Evolutionary conservation across 257 asterid genomes (phyloP).

Genomic region (Cinchona pubescens): DNA sequence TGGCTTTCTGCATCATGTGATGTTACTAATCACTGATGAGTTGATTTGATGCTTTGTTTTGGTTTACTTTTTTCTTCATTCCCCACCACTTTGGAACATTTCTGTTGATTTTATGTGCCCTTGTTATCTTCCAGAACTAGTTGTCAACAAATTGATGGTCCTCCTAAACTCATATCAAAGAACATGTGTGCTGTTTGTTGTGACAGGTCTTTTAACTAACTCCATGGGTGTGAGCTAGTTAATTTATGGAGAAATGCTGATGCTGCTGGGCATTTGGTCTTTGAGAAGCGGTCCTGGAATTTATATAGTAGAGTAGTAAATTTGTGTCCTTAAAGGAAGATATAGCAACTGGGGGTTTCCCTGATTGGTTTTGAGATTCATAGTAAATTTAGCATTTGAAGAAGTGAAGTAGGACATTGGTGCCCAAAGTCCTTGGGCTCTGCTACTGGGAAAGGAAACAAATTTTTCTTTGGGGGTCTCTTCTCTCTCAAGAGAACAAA

Average conservation of each 20-base stretch:
- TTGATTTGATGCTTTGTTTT: conserved; percentile 32
- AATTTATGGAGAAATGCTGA: conserved; percentile 28
- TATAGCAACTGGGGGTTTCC: conserved; percentile 22
- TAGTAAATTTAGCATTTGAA: conserved; percentile 27
- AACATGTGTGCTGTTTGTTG: conserved; percentile 43
- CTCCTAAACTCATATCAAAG: conserved; percentile 43
- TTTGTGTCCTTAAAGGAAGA: conserved; percentile 6
- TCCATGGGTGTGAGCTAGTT: conserved; percentile 35
- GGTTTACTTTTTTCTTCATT: conserved; percentile 19
- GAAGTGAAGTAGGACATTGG: conserved; percentile 20
- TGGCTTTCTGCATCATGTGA: conserved; percentile 21
- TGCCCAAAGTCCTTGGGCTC: conserved; percentile 26
- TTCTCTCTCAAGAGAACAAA: conserved; percentile 13
- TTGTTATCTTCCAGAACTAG: conserved; percentile 38
- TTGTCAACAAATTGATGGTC: conserved; percentile 50
- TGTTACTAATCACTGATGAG: neutral
- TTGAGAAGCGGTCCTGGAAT: conserved; percentile 21
- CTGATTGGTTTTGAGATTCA: conserved; percentile 27
- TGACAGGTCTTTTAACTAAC: conserved; percentile 42
- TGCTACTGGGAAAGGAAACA: conserved; percentile 27
- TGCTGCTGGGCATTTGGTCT: conserved; percentile 27
- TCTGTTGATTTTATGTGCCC: conserved; percentile 42
- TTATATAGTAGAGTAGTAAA: conserved; percentile 13
- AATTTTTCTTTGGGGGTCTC: conserved; percentile 17
- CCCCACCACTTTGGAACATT: conserved; percentile 31